Conservation (phyloP, 495 filamentous ascomycete genomes). For the Lophium mytilinum region DNA sequence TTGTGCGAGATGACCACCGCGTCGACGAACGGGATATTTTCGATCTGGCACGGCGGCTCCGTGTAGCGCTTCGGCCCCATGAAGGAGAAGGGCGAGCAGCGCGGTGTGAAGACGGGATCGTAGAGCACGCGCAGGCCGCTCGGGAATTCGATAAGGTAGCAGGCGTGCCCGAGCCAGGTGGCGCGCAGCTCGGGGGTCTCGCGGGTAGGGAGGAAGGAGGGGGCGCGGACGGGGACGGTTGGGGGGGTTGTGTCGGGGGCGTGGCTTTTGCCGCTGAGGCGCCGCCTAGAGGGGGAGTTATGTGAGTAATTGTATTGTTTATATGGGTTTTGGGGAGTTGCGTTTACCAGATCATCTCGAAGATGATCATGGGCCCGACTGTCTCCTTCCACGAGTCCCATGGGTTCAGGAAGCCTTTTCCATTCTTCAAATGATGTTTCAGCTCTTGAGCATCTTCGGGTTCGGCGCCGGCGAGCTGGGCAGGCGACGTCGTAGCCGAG, state of each 20-base stretch:
- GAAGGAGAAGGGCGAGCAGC: conserved; percentile 69
- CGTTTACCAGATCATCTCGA: conserved; percentile 19
- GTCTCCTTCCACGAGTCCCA: conserved; percentile 31
- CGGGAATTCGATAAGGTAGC: conserved; percentile 90
- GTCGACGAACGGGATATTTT: conserved; percentile 77
- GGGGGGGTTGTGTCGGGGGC: conserved; percentile 55
- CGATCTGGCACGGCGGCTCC: conserved; percentile 63
- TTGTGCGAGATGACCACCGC: conserved; percentile 86
- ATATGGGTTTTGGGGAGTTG: neutral
- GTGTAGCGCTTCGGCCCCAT: conserved; percentile 77
- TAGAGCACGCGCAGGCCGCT: conserved; percentile 82
- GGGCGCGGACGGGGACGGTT: conserved; percentile 59
- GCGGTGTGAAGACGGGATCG: conserved; percentile 87
- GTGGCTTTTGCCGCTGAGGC: conserved; percentile 50
- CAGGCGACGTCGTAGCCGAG: conserved; percentile 45
- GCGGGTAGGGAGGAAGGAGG: conserved; percentile 58
- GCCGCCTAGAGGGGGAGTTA: conserved; percentile 42
- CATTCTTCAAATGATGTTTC: conserved; percentile 49
- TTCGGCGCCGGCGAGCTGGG: conserved; percentile 36
- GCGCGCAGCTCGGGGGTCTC: conserved; percentile 59
- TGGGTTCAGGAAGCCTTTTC: conserved; percentile 55
- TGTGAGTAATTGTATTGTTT: neutral
- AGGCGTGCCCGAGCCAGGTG: conserved; percentile 95
- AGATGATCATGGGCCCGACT: conserved; percentile 1
- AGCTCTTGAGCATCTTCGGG: conserved; percentile 50